phyloP scores from a whole-genome alignment of 345 rosid genomes.

The Acer saccharum region DNA sequence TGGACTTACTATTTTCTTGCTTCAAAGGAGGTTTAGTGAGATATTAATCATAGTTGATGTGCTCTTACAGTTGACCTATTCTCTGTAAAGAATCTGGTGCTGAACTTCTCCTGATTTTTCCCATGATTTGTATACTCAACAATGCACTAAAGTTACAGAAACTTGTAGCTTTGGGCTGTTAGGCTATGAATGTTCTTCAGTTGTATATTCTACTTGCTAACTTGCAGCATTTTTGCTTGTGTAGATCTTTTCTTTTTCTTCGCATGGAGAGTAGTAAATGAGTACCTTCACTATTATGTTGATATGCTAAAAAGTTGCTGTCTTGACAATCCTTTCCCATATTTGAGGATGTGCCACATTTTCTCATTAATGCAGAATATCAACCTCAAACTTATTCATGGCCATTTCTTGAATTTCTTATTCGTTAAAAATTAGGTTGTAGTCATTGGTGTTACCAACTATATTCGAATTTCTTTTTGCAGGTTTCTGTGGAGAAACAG shows the following conservation, averaged over 20 bases:
- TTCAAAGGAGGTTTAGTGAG: background rate
- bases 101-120: background rate
- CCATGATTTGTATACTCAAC: background rate
- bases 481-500: conserved; percentile 97
- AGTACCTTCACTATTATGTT: background rate
- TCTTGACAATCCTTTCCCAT: conserved; percentile 5
- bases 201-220: background rate
- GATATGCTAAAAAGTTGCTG: background rate
- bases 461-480: conserved; percentile 12
- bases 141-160: background rate
- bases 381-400: background rate
- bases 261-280: background rate
- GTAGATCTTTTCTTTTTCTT: background rate
- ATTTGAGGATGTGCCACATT: background rate
- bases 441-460: conserved; percentile 9
- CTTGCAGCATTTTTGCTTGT: background rate
- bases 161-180: background rate
- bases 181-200: background rate
- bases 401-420: background rate
- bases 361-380: background rate
- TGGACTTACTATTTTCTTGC: background rate
- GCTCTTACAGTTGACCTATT: background rate
- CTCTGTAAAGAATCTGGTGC: background rate
- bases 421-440: background rate
- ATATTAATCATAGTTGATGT: background rate